phyloP scores from a whole-genome alignment of 371 early-diverging fungal species.

The Mucor lusitanicus region DNA sequence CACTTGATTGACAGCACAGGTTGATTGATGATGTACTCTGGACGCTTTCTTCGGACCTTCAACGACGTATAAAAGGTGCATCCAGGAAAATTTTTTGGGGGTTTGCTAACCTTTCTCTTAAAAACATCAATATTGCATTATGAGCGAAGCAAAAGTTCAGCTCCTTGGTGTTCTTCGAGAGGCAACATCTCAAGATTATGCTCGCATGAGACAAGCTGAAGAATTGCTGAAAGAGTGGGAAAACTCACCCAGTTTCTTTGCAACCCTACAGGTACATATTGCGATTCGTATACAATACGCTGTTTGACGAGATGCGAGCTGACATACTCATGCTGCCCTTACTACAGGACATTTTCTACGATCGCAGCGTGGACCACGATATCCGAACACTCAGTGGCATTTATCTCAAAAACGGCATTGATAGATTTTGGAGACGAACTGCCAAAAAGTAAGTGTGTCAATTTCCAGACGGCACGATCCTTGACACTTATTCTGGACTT shows the following conservation, averaged over 20 bases:
- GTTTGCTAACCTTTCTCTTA: not conserved
- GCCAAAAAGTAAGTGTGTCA: slow-evolving; percentile 59
- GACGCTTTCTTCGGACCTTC: not conserved
- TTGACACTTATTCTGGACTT: not conserved
- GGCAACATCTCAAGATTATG: slow-evolving; percentile 71
- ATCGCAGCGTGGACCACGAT: slow-evolving; percentile 59
- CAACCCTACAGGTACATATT: slow-evolving; percentile 67
- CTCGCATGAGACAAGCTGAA: slow-evolving; percentile 68
- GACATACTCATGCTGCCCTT: not conserved
- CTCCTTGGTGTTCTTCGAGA: slow-evolving; percentile 60
- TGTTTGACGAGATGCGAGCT: not conserved
- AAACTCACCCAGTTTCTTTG: slow-evolving; percentile 69
- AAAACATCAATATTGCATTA: slow-evolving; percentile 11
- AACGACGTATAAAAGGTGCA: not conserved
- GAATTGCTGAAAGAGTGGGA: slow-evolving; percentile 79
- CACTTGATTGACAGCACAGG: too few relatives aligned
- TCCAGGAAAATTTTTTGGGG: not conserved
- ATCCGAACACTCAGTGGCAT: slow-evolving; percentile 82
- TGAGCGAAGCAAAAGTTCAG: slow-evolving; percentile 61
- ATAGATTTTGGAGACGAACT: slow-evolving; percentile 86
- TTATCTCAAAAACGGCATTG: slow-evolving; percentile 87
- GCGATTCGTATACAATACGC: not conserved
- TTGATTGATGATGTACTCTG: too few relatives aligned
- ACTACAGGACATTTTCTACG: slow-evolving; percentile 75
- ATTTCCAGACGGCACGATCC: slow-evolving; percentile 1